phyloP scores from a whole-genome alignment of 208 protist genomes.

The Vickermania ingenoplastis region DNA sequence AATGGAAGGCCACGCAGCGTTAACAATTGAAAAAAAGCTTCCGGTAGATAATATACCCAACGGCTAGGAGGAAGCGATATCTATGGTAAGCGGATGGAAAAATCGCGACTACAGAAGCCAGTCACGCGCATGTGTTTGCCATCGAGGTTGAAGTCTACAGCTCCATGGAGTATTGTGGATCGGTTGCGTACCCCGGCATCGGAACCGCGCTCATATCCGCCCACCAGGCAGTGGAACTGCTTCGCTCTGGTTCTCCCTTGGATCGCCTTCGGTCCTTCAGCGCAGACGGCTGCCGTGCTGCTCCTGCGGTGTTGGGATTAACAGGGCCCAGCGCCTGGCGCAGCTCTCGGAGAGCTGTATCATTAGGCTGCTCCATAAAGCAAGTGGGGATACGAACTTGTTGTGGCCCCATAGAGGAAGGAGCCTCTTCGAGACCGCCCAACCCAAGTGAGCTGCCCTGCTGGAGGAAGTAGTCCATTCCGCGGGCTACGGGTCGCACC shows the following conservation, averaged over 20 bases:
- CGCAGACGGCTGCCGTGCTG: conserved; percentile 20
- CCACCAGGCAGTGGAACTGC: conserved; percentile 64
- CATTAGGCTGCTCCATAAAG: conserved; percentile 84
- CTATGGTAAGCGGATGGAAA: too few relatives aligned
- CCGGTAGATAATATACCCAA: too few relatives aligned
- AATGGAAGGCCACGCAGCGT: too few relatives aligned
- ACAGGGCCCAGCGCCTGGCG: conserved; percentile 73
- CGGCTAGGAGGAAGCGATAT: too few relatives aligned
- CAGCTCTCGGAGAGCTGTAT: conserved; percentile 78
- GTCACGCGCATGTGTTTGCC: too few relatives aligned
- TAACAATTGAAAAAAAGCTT: too few relatives aligned
- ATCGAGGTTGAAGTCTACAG: too few relatives aligned
- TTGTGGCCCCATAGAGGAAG: conserved; percentile 29
- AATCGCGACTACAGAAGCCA: too few relatives aligned
- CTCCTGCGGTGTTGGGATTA: conserved; percentile 41
- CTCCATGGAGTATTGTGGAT: conserved; percentile 90
- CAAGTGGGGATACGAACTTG: conserved; percentile 72
- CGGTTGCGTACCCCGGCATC: conserved; percentile 64
- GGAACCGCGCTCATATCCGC: conserved; percentile 72
- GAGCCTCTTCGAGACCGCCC: conserved; percentile 41
- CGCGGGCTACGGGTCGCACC: conserved; percentile 14
- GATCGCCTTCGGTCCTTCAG: conserved; percentile 18
- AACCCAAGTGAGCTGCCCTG: conserved; percentile 9
- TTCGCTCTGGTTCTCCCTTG: conserved; percentile 21
- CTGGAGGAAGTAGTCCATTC: conserved; percentile 40